Percentiles rank a stretch among this genome's conserved stretches.
Conservation (phyloP, 192 early-diverging fungal genomes). For the Chytriomyces sp. region DNA sequence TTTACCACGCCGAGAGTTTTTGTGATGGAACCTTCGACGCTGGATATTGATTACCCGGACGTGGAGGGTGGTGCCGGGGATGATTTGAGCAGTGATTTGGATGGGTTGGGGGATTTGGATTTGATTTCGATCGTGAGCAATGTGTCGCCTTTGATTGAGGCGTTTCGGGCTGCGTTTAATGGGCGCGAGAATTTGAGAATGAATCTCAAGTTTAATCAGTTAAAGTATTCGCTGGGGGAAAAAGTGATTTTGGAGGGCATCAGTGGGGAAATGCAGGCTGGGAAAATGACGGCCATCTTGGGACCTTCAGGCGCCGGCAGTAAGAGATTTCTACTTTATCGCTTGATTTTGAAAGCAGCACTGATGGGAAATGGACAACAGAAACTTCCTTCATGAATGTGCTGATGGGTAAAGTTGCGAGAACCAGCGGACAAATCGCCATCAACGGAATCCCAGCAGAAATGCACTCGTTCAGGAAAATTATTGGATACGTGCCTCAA, state of each 20-base stretch:
- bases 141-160: constrained; percentile 19
- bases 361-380: constrained; percentile 1
- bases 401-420: constrained; percentile 40
- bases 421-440: constrained; percentile 34
- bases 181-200: constrained; percentile 21
- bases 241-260: constrained; percentile 68
- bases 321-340: not conserved
- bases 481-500: constrained; percentile 51
- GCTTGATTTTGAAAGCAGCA: not conserved
- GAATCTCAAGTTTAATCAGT: constrained; percentile 38
- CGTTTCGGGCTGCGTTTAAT: constrained; percentile 12
- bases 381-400: constrained; percentile 53
- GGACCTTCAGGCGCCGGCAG: constrained; percentile 87
- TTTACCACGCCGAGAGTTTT: not conserved
- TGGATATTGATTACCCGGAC: constrained; percentile 21
- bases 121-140: constrained; percentile 14
- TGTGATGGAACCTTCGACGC: constrained; percentile 4
- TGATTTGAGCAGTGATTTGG: not conserved
- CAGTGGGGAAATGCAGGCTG: constrained; percentile 71
- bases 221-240: constrained; percentile 39
- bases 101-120: not conserved
- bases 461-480: constrained; percentile 39
- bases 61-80: not conserved
- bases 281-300: constrained; percentile 82
- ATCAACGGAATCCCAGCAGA: constrained; percentile 36